Base-by-base conservation (phyloP, 768 basidiomycete genomes). In the Mycena alexandri region DNA sequence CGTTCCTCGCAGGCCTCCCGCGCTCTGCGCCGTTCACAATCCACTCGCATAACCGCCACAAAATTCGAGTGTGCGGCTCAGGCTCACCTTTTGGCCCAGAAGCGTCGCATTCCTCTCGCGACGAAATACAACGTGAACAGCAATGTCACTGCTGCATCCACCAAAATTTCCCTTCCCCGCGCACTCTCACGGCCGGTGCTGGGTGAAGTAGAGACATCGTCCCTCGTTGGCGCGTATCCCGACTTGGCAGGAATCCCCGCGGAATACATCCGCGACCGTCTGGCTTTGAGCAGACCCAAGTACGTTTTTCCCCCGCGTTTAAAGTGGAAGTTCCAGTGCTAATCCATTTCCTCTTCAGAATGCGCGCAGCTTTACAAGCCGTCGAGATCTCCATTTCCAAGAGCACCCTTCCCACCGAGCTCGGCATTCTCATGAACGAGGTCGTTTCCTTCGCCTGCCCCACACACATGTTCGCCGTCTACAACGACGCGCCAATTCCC, bases 381-480 rank as follows among this genome's bases (percentile, higher is more conserved):
- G 50, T 65, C 17, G 10, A 65, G 29, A 51, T 19, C 41, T 51
- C 63, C 1, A 8, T 42, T 0, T n/a, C 16, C 22, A 56, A 33
- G 17, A 34, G 42, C 48, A 21, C 41, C 48, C 75, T 67, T 13
- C 55, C 77, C 0, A 71, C 67, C 24, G 76, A 77, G 64, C 68
- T 77, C 16, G 58, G 76, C 29, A 72, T 78, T 34, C 53, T 76
- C 60, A 62, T 75, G 38, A 73, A 71, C 62, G 73, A 77, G 44
- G 38, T 41, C 25, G 52, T 67, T n/a, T 47, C 65, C 10, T 66
- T 69, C 5, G 61, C 63, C 13, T 72, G 72, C 52, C 79, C 80
- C n/a, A 78, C 79, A 0, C 80, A 80, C 71, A 72, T 79, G 67
- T 69, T 82, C 48, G 79, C 82, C 19, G 74, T 84, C 50, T 76